Evolutionary conservation across 441 rosid genomes (phyloP), one percentile per base, ranked within the genome.

Genomic region (Croton laevigatus): DNA sequence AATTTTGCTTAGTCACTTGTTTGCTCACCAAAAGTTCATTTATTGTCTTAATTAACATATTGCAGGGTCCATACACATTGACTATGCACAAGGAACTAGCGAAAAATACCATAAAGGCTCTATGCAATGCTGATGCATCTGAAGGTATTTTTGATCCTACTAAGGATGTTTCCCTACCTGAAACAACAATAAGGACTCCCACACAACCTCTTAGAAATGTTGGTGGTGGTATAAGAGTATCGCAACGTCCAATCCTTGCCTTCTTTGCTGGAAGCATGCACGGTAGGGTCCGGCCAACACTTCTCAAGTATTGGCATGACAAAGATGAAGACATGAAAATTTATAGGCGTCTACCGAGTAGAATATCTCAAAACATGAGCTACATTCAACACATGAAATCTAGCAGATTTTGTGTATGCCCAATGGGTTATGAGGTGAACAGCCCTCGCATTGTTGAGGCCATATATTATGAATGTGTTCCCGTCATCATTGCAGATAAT

Each of bases 401-500:
- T 17, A 93, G 97, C 69, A 89, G 77, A 65, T 93, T 75, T 67
- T 93, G 98, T 69, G 52, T 89, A 64, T 93, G 98, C 76, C 97
- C 98, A n/a, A 89, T 85, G 98, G 97, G 98, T 0, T 84, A 78
- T 73, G 97, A 93, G 80, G 97, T 91, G 68, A 93, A 91, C 32
- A 27, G 32, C 32, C 32, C 32, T 27, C 32, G 32, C 2, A 27
- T 93, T 42, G 92, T 93, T 0, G 97, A 93, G 82, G 91, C 98
- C 48, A 86, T 93, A 70, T 88, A 91, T 81, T 93, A 91, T 60
- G 98, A 91, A 68, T 89, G 98, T 14, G 92, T 93, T 36, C 97
- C 96, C 0, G 96, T 91, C 3, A 85, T 89, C 54, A 88, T 93
- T 40, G 97, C 97, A 5, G 96, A 91, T 69, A 88, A 91, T 78